Evolutionary conservation across 108 stramenopile species (phyloP).

Genomic region (Nannochloropsis salina): DNA sequence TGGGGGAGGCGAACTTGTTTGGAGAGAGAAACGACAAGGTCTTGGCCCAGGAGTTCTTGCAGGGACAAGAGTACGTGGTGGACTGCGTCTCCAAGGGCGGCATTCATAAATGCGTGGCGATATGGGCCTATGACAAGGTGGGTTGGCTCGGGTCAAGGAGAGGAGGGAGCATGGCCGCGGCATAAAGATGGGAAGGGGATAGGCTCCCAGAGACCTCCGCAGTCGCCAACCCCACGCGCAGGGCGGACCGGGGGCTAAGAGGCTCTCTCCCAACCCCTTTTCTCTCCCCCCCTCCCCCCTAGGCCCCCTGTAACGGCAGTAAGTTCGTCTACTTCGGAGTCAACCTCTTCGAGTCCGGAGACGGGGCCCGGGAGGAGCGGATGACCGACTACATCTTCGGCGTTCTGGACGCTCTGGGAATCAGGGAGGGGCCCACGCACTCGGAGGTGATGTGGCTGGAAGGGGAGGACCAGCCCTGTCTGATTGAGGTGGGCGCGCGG

Average conservation of each 20-base stretch:
- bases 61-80: slow-evolving; percentile 83
- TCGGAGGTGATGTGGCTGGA: slow-evolving; percentile 52
- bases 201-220: too few relatives aligned
- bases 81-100: slow-evolving; percentile 83
- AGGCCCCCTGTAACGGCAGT: slow-evolving; percentile 58
- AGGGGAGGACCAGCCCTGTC: slow-evolving; percentile 60
- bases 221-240: too few relatives aligned
- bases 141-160: too few relatives aligned
- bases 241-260: too few relatives aligned
- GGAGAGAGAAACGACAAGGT: slow-evolving; percentile 62
- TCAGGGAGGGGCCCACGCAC: slow-evolving; percentile 66
- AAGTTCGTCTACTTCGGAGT: slow-evolving; percentile 68
- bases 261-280: slow-evolving; percentile 39
- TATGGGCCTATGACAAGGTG: slow-evolving; percentile 75
- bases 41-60: slow-evolving; percentile 74
- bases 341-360: slow-evolving; percentile 51
- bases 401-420: slow-evolving; percentile 41
- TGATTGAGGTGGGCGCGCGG: slow-evolving; percentile 84
- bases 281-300: slow-evolving; percentile 42
- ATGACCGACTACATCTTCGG: slow-evolving; percentile 33
- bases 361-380: slow-evolving; percentile 31
- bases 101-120: slow-evolving; percentile 75
- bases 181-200: too few relatives aligned
- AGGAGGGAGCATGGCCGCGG: too few relatives aligned
- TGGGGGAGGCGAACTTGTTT: slow-evolving; percentile 70